Conservation (phyloP, 2,329 filamentous ascomycete species). For the Daldinia sp. region DNA sequence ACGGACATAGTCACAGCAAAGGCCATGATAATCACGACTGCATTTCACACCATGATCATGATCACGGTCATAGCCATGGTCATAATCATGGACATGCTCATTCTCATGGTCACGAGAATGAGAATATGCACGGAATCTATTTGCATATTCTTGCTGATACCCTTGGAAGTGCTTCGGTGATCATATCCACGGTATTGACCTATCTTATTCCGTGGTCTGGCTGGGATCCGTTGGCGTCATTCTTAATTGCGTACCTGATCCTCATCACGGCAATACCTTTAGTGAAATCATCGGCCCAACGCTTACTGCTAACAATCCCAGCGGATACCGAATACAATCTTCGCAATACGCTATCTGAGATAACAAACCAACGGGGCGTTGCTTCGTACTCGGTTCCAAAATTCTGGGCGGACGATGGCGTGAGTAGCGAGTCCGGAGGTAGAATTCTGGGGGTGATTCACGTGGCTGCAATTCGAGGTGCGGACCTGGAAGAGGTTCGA, state of each 20-base stretch:
- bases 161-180: slow-evolving; percentile 91
- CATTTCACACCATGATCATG: slow-evolving; percentile 46
- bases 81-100: slow-evolving; percentile 50
- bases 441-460: slow-evolving; percentile 85
- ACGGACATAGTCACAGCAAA: slow-evolving; percentile 43
- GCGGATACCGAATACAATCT: slow-evolving; percentile 87
- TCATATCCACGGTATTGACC: slow-evolving; percentile 87
- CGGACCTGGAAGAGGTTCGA: slow-evolving; percentile 83
- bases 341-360: slow-evolving; percentile 83
- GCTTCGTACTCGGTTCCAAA: slow-evolving; percentile 85
- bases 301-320: slow-evolving; percentile 84
- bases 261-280: slow-evolving; percentile 91
- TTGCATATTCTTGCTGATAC: slow-evolving; percentile 95
- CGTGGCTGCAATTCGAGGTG: slow-evolving; percentile 75
- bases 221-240: slow-evolving; percentile 94
- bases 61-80: slow-evolving; percentile 48
- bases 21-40: slow-evolving; percentile 47
- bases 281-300: slow-evolving; percentile 83
- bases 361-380: slow-evolving; percentile 83
- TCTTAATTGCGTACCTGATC: slow-evolving; percentile 91
- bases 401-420: slow-evolving; percentile 87
- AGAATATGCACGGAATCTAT: slow-evolving; percentile 98
- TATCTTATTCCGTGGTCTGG: slow-evolving; percentile 89
- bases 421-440: slow-evolving; percentile 53
- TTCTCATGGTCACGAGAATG: slow-evolving; percentile 66